A percentile compares a stretch with the other conserved stretches of the same genome.
phyloP scores from a whole-genome alignment of 2,329 filamentous ascomycete genomes.

The Sclerotinia sclerotiorum region DNA sequence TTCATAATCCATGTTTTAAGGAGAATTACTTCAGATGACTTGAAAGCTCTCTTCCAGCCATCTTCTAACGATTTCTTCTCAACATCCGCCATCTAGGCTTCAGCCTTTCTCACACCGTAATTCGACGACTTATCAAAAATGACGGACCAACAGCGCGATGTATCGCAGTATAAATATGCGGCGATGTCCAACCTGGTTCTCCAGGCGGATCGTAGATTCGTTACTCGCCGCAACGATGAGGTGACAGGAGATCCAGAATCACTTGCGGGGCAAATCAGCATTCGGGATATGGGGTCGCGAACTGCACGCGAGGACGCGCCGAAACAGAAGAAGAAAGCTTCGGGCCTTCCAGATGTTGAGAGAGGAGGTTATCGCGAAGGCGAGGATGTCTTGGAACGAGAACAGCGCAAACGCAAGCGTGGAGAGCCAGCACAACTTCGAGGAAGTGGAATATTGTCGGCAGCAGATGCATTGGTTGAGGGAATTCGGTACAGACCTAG shows the following conservation, averaged over 20 bases:
- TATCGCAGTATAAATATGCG: conserved; percentile 98
- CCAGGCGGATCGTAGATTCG: conserved; percentile 97
- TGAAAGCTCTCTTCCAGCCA: conserved; percentile 18
- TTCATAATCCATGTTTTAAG: conserved; percentile 18
- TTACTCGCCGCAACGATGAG: conserved; percentile 89
- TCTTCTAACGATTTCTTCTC: conserved; percentile 20
- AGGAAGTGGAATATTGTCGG: conserved; percentile 76
- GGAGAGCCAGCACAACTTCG: conserved; percentile 69
- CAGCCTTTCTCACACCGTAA: conserved; percentile 34
- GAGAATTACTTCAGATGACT: conserved; percentile 22
- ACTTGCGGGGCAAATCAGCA: conserved; percentile 87
- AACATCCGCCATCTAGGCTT: conserved; percentile 30
- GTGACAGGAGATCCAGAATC: conserved; percentile 97
- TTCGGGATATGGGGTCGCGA: conserved; percentile 89
- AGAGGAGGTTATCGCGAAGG: conserved; percentile 76
- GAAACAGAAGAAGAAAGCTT: conserved; percentile 71
- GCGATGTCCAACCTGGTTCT: conserved; percentile 99
- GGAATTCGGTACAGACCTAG: conserved; percentile 89
- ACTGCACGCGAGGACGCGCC: conserved; percentile 77
- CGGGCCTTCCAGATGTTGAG: conserved; percentile 67
- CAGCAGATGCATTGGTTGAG: conserved; percentile 83
- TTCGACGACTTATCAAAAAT: conserved; percentile 47
- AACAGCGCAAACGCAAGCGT: conserved; percentile 82
- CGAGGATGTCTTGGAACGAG: conserved; percentile 76
- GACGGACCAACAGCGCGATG: conserved; percentile 75